Base-by-base conservation (phyloP, 192 early-diverging fungal genomes). In the Glomus cerebriforme region DNA sequence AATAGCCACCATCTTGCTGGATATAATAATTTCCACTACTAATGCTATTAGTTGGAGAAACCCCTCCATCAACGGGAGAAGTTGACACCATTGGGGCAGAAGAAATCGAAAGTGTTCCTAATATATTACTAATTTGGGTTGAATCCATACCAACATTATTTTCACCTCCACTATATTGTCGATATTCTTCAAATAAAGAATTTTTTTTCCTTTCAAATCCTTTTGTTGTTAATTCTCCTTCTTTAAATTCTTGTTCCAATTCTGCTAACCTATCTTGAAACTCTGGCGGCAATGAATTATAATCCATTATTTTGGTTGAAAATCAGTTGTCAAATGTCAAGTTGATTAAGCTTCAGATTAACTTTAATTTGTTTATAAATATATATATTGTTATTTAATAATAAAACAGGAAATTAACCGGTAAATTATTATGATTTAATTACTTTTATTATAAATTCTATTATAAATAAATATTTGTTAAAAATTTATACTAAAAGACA, bases 161-260 rank as follows among this genome's bases (percentile, higher is more conserved):
- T 9, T 17, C 7, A 19, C 24, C 26, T 13, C 27, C 13, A 32
- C 0, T 17, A 32, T 15, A 12, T 24, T 82, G 39, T 22, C 45
- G 80, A 74, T 87, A 88, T 39, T 83, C 83, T n/a, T 80, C 76
- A 70, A 92, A 82, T n/a, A 94, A 82, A 62, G 83, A 83, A 4
- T 80, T 75, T 29, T 86, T 81, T 78, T 88, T 89, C 84, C 92
- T 92, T 73, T 92, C 91, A 76, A 87, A 94, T 27, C 93, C 93
- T 81, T 94, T 91, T 78, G 90, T 85, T 29, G 93, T 94, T 75
- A 94, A 91, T 72, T 93, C 91, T 58, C 91, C 91, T 26, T 92
- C 90, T 62, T 82, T 82, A 34, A 86, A 82, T 81, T 91, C 91
- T 27, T 84, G 78, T 74, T 91, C 26, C 19, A 77, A 26, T 27